A percentile compares a stretch with the other conserved stretches of the same genome.
These are phyloP conservation scores for Emericellopsis cladophorae DNA, from an alignment of 2,329 filamentous ascomycete genomes.

Conservation along the genomic window DNA sequence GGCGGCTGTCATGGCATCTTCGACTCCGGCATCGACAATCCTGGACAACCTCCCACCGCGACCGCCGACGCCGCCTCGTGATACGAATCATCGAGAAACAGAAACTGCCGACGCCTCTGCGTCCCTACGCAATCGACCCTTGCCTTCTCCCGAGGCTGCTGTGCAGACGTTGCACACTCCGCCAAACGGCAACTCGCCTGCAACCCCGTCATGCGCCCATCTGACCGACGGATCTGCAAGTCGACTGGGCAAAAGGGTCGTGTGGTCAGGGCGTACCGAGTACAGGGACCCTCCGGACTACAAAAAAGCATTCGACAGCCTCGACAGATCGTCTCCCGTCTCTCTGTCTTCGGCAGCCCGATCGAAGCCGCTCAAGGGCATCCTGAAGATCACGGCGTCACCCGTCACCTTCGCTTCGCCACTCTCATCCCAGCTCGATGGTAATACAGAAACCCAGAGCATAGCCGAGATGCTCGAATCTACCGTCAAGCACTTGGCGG, in stretches of 20 bases:
- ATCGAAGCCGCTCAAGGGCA: conserved; percentile 45
- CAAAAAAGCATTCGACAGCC: conserved; percentile 19
- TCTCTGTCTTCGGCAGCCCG: conserved; percentile 24
- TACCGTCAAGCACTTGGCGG: conserved; percentile 67
- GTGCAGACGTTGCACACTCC: conserved; percentile 24
- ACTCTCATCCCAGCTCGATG: conserved; percentile 27
- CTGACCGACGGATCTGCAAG: conserved; percentile 29
- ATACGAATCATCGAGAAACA: conserved; percentile 9
- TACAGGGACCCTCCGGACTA: conserved; percentile 41
- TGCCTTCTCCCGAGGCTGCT: conserved; percentile 15
- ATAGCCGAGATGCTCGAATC: conserved; percentile 78
- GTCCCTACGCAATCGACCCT: neutral
- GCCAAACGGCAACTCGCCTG: conserved; percentile 32
- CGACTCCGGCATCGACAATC: conserved; percentile 21
- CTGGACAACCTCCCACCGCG: conserved; percentile 42
- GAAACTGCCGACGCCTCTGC: too few species aligned
- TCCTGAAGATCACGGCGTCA: conserved; percentile 60
- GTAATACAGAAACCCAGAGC: conserved; percentile 28
- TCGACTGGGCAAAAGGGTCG: conserved; percentile 38
- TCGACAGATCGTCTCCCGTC: conserved; percentile 24
- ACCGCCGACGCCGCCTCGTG: conserved; percentile 57
- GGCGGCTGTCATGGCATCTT: conserved; percentile 27
- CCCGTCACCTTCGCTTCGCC: conserved; percentile 29
- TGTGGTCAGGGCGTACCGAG: conserved; percentile 43
- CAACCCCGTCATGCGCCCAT: conserved; percentile 24